Percentiles rank a stretch among this genome's conserved stretches.
These are phyloP conservation scores for Tuber calosporum DNA, from an alignment of 495 filamentous ascomycete genomes.

Conservation along the genomic window DNA sequence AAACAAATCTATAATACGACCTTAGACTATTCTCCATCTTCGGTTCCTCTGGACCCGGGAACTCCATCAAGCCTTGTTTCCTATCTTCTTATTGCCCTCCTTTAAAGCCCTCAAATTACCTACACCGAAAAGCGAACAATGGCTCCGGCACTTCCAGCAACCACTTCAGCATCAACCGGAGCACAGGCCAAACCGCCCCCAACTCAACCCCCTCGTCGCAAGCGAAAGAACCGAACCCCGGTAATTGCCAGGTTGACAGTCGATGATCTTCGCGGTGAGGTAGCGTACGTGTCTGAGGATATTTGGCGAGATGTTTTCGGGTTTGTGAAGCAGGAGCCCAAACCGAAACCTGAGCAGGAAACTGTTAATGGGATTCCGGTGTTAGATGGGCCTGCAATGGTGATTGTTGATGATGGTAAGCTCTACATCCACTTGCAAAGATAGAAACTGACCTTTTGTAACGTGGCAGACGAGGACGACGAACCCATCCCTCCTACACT, in stretches of 20 bases:
- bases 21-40: neutral
- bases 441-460: neutral
- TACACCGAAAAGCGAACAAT: constrained; percentile 7
- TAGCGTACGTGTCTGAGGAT: constrained; percentile 79
- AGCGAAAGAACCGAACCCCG: constrained; percentile 50
- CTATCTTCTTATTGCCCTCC: neutral
- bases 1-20: neutral
- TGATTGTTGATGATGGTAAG: constrained; percentile 33
- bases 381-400: constrained; percentile 6
- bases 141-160: constrained; percentile 31
- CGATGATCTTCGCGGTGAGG: constrained; percentile 76
- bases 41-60: constrained; percentile 5
- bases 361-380: constrained; percentile 39
- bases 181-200: constrained; percentile 17
- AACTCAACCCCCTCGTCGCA: constrained; percentile 30
- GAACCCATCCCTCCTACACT: constrained; percentile 39
- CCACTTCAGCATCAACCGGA: constrained; percentile 12
- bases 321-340: constrained; percentile 44
- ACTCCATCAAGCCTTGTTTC: constrained; percentile 17
- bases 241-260: constrained; percentile 65
- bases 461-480: constrained; percentile 36
- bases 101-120: neutral
- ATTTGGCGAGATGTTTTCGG: constrained; percentile 77
- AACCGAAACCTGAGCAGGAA: constrained; percentile 38
- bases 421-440: constrained; percentile 12